Evolutionary conservation across 1,284 basidiomycete genomes (phyloP).

Genomic region (Coniferiporia sulphurascens): DNA sequence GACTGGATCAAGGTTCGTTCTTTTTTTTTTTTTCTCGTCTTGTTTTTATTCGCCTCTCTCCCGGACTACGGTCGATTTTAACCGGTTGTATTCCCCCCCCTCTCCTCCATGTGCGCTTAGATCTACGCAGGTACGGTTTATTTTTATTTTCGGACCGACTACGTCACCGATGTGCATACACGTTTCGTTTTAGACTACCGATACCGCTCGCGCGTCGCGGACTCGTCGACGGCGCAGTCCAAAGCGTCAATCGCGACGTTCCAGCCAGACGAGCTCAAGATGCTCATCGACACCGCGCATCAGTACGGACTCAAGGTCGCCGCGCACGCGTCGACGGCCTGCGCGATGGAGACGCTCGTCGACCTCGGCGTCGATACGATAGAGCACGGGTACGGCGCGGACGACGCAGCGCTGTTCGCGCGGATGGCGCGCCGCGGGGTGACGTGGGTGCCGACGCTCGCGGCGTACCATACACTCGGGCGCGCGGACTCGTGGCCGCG

Average conservation of each 20-base stretch:
- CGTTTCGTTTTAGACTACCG: conserved; percentile 41
- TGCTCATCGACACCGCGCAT: conserved; percentile 50
- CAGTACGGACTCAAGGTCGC: conserved; percentile 53
- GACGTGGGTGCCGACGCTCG: conserved; percentile 57
- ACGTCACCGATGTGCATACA: no score
- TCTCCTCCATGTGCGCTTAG: no score
- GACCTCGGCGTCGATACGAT: conserved; percentile 42
- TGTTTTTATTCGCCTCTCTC: neutral
- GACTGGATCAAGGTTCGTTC: conserved; percentile 55
- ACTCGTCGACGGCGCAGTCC: conserved; percentile 35
- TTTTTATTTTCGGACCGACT: no score
- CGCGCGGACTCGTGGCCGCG: conserved; percentile 35
- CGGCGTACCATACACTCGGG: conserved; percentile 39
- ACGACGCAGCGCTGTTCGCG: conserved; percentile 25
- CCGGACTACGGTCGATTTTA: neutral
- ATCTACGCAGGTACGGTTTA: no score
- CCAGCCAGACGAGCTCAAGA: conserved; percentile 41
- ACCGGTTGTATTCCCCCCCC: neutral
- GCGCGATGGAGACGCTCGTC: conserved; percentile 35
- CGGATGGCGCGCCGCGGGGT: conserved; percentile 2
- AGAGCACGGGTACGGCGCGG: conserved; percentile 41
- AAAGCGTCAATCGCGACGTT: conserved; percentile 40
- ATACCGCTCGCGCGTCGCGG: conserved; percentile 38
- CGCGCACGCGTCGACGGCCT: conserved; percentile 45
- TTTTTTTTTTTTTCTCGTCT: no score